Conservation (phyloP, 192 early-diverging fungal genomes). For the Chytriomyces hyalinus region DNA sequence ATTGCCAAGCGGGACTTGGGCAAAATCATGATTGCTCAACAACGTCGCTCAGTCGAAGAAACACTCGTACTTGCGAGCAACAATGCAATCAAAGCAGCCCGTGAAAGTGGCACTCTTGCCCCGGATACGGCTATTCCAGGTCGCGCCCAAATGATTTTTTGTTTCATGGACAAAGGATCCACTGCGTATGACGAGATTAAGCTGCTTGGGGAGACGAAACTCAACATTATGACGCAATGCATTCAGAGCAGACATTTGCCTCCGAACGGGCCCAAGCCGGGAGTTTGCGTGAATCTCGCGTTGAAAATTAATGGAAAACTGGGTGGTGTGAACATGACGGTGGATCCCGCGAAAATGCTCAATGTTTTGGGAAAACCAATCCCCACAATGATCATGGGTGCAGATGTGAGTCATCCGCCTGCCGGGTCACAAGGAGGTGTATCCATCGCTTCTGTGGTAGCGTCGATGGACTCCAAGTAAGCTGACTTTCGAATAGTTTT, state of each 20-base stretch:
- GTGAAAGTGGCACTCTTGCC: not conserved
- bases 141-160: slow-evolving; percentile 28
- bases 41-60: not conserved
- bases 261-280: slow-evolving; percentile 38
- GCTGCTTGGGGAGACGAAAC: slow-evolving; percentile 75
- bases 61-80: not conserved
- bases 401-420: slow-evolving; percentile 84
- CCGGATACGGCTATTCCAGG: not conserved
- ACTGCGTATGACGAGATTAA: slow-evolving; percentile 80
- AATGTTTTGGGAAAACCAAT: slow-evolving; percentile 18
- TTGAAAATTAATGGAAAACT: slow-evolving; percentile 38
- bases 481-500: too few relatives aligned
- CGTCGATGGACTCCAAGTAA: slow-evolving; percentile 41
- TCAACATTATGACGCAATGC: slow-evolving; percentile 86
- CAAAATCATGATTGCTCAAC: not conserved
- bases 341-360: slow-evolving; percentile 22
- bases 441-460: slow-evolving; percentile 59
- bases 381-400: slow-evolving; percentile 80
- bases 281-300: slow-evolving; percentile 85
- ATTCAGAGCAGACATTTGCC: slow-evolving; percentile 54
- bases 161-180: slow-evolving; percentile 6
- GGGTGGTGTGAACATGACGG: slow-evolving; percentile 32
- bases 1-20: slow-evolving; percentile 2
- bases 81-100: not conserved
- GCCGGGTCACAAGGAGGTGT: slow-evolving; percentile 60